A percentile compares a stretch with the other conserved stretches of the same genome.
Conservation (phyloP, 2,329 filamentous ascomycete genomes). For the Pyrenophora tritici-repentis region DNA sequence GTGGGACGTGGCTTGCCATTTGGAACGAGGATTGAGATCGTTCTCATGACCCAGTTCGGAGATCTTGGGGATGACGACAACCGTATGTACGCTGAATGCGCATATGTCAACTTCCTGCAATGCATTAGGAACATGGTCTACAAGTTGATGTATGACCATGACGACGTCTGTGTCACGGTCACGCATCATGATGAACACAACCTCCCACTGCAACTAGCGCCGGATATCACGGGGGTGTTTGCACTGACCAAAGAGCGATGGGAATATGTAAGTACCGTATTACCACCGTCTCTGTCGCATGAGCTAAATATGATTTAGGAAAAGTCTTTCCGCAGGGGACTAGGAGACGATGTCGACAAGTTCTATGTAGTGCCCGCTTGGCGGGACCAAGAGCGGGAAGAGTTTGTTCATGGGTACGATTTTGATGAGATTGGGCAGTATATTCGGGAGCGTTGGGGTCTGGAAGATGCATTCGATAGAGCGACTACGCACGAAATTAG, state of each 20-base stretch:
- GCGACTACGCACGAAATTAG: conserved; percentile 1
- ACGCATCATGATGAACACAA: conserved; percentile 23
- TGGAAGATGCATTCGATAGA: conserved; percentile 1
- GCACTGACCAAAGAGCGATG: conserved; percentile 24
- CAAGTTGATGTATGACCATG: conserved; percentile 21
- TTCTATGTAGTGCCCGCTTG: conserved; percentile 1
- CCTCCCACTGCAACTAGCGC: conserved; percentile 20
- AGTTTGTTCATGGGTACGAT: background rate
- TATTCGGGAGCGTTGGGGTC: conserved; percentile 19
- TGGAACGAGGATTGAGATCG: conserved; percentile 23
- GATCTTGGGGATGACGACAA: background rate
- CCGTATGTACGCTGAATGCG: background rate
- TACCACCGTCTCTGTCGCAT: background rate
- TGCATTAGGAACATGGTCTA: conserved; percentile 24
- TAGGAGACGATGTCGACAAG: background rate
- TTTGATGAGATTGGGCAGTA: background rate
- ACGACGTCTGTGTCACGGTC: conserved; percentile 17
- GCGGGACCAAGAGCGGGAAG: no score
- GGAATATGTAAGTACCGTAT: conserved; percentile 19
- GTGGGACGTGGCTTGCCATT: background rate
- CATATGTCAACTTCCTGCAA: conserved; percentile 23
- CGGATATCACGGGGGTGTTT: conserved; percentile 9
- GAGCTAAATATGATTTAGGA: conserved; percentile 5
- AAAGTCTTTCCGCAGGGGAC: background rate
- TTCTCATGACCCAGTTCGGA: conserved; percentile 23